Base-by-base conservation (phyloP, 2,329 filamentous ascomycete species). In the Aspergillaceae sp. region DNA sequence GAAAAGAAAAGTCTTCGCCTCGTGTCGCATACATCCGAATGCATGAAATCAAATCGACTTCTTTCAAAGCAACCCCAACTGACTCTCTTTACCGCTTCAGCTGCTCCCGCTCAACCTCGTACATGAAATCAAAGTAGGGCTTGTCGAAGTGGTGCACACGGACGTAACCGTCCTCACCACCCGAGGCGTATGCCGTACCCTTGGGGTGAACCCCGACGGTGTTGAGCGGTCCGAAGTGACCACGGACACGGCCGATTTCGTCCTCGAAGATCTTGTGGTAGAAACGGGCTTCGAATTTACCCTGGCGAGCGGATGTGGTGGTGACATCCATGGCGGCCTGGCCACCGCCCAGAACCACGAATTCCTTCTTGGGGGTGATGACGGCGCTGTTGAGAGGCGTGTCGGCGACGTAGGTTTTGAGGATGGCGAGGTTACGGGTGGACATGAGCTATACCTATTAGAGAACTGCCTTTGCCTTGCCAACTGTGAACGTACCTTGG, bases 191-290 rank as follows among this genome's bases (percentile, higher is more conserved):
- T 62, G 87, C 83, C 66, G 86, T 90, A 62, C 92, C 92, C 50
- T 84, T 84, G 29, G 92, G 92, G 71, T 95, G 87, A 48, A 87
- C 87, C 42, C 92, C 90, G 58, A 98, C 88, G 52, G 92, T 96
- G 78, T 98, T 96, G 52, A 96, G 77, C 56, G 86, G 92, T 66
- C 92, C 92, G 72, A 98, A 98, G 72, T 98, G 92, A 53, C 92
- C 92, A 66, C 89, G 82, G 55, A 98, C 92, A 76, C 92, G 85
- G 58, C 92, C 92, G 63, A 97, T 91, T 76, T 98, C 92, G 71
- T 98, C 91, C 73, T 95, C 89, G 68, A 98, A 97, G 68, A 98
- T 85, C 80, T 94, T 97, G 83, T 98, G 92, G 79, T 96, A 98
- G 79, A 98, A 98, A 56, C 92, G 84, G 40, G 92, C 92, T 73